Conservation (phyloP, 805 yeast species). For the Sungouiella thailandica region DNA sequence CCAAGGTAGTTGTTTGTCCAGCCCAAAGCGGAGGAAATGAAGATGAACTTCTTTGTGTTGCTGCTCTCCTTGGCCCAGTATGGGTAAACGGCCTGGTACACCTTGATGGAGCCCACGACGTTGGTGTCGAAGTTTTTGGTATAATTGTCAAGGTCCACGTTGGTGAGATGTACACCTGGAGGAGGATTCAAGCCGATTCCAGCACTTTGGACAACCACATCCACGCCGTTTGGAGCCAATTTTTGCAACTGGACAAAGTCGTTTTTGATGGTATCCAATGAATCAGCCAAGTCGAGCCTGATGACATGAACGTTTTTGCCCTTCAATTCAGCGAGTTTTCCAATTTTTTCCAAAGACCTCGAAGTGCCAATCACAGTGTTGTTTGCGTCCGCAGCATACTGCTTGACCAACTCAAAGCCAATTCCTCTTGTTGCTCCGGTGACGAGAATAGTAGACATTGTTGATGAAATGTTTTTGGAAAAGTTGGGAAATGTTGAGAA, state of each 20-base stretch:
- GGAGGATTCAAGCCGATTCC: slow-evolving; percentile 3
- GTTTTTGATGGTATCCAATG: not conserved
- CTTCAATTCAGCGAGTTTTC: not conserved
- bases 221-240: slow-evolving; percentile 16
- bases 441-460: slow-evolving; percentile 15
- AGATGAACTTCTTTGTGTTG: slow-evolving; percentile 16
- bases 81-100: slow-evolving; percentile 22
- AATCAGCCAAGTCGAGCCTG: not conserved
- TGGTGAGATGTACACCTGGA: not conserved
- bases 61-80: slow-evolving; percentile 17
- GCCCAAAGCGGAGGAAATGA: slow-evolving; percentile 22
- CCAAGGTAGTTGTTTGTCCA: slow-evolving; percentile 12
- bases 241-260: slow-evolving; percentile 4
- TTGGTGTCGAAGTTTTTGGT: slow-evolving; percentile 17
- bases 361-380: slow-evolving; percentile 20
- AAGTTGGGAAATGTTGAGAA: not conserved
- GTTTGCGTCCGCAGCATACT: slow-evolving; percentile 16
- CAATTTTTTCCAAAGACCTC: slow-evolving; percentile 9
- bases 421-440: slow-evolving; percentile 43
- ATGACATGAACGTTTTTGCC: not conserved
- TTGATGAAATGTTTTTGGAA: not conserved
- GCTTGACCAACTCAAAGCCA: slow-evolving; percentile 29
- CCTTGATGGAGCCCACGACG: slow-evolving; percentile 26
- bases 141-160: not conserved
- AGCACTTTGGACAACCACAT: slow-evolving; percentile 21